These are phyloP conservation scores for Fusarium piperis DNA, from an alignment of 2,329 filamentous ascomycete genomes.

Conservation along the genomic window DNA sequence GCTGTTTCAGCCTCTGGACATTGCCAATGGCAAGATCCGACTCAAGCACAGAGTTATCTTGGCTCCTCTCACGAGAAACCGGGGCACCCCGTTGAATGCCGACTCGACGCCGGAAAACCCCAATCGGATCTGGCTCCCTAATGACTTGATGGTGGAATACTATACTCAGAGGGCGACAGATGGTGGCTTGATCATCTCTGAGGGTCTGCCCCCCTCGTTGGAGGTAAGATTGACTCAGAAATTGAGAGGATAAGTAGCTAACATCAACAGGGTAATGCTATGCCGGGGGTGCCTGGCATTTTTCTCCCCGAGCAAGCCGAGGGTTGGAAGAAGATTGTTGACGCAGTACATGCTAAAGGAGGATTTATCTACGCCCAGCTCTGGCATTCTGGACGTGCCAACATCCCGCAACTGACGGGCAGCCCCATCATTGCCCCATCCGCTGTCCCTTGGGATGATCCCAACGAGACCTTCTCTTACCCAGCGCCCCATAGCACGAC, in stretches of 20 bases:
- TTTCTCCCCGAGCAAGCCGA: constrained; percentile 63
- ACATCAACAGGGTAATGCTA: constrained; percentile 42
- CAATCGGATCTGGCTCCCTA: constrained; percentile 49
- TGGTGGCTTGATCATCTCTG: constrained; percentile 55
- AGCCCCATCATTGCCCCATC: constrained; percentile 50
- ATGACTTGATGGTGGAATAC: constrained; percentile 53
- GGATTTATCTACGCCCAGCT: constrained; percentile 71
- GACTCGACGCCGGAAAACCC: constrained; percentile 59
- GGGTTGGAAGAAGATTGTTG: constrained; percentile 67
- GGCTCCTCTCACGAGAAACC: constrained; percentile 63
- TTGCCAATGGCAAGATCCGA: constrained; percentile 54
- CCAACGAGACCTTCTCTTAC: constrained; percentile 52
- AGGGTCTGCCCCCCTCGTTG: constrained; percentile 59
- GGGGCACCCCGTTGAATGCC: constrained; percentile 56
- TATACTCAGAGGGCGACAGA: constrained; percentile 54
- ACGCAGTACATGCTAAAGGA: constrained; percentile 70
- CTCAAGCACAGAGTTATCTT: constrained; percentile 62
- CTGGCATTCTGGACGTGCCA: constrained; percentile 55
- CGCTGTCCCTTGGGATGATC: constrained; percentile 57
- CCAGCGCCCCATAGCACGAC: constrained; percentile 46
- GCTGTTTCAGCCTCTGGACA: constrained; percentile 47
- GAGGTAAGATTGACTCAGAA: constrained; percentile 29
- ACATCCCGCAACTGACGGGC: constrained; percentile 50
- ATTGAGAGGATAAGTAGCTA: not conserved
- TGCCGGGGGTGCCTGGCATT: constrained; percentile 65